Percentiles rank a stretch among this genome's conserved stretches.
These are phyloP conservation scores for Pythium chondricola DNA, from an alignment of 352 stramenopile species.

Conservation along the genomic window DNA sequence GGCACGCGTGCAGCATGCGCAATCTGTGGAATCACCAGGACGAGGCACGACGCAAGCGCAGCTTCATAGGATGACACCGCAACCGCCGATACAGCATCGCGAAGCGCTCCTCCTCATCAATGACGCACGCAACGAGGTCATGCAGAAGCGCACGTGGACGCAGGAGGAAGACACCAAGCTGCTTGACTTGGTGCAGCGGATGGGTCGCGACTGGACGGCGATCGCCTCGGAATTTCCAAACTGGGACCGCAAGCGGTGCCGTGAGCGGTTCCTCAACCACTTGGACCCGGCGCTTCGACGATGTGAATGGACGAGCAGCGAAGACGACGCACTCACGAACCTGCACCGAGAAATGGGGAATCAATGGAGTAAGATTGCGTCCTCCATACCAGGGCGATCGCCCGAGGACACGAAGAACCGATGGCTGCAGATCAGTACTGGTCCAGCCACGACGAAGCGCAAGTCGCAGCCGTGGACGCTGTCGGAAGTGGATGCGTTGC, in stretches of 20 bases:
- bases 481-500: conserved; percentile 37
- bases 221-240: conserved; percentile 33
- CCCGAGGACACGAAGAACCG: conserved; percentile 59
- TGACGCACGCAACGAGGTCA: neutral
- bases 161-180: conserved; percentile 40
- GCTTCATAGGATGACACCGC: too few species aligned
- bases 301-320: conserved; percentile 30
- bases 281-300: conserved; percentile 30
- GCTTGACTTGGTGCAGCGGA: conserved; percentile 25
- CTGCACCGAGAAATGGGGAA: conserved; percentile 25
- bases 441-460: too few species aligned
- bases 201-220: conserved; percentile 33
- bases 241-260: conserved; percentile 58
- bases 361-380: conserved; percentile 35
- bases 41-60: neutral
- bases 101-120: too few species aligned
- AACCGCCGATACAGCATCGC: too few species aligned
- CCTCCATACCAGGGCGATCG: conserved; percentile 25
- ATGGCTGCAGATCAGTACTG: conserved; percentile 18
- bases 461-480: conserved; percentile 18
- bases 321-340: conserved; percentile 35
- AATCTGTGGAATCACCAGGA: neutral
- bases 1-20: conserved; percentile 11
- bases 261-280: conserved; percentile 73
- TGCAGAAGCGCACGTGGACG: conserved; percentile 31